phyloP scores from a whole-genome alignment of 2,329 filamentous ascomycete species.

The Grosmannia penicillata region DNA sequence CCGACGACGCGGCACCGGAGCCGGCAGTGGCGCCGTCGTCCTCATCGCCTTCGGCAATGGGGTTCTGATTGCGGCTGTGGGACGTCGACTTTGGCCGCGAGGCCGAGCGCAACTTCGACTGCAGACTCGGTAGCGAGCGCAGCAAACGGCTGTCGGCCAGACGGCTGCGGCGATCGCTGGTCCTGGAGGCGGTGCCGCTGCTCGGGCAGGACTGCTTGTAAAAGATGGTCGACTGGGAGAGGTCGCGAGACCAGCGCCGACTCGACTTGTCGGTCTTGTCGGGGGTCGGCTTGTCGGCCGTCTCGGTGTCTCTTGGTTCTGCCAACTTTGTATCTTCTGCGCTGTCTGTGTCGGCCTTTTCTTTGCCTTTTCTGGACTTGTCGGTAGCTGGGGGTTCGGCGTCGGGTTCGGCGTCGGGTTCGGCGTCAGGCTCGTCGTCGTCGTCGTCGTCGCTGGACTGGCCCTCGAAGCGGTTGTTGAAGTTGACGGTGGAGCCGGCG shows the following conservation, averaged over 20 bases:
- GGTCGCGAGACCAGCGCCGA: conserved; percentile 1
- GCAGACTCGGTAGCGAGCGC: conserved; percentile 48
- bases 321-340: too few relatives aligned
- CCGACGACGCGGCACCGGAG: too few relatives aligned
- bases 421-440: too few relatives aligned
- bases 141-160: conserved; percentile 52
- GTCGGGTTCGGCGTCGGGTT: conserved; percentile 1
- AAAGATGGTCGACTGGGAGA: conserved; percentile 27
- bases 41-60: conserved; percentile 19
- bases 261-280: conserved; percentile 1
- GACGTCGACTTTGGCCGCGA: too few relatives aligned
- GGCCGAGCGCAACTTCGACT: conserved; percentile 26
- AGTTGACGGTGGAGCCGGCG: conserved; percentile 69
- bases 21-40: conserved; percentile 13
- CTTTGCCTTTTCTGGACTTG: too few relatives aligned
- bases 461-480: conserved; percentile 65
- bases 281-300: neutral
- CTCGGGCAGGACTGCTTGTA: conserved; percentile 7
- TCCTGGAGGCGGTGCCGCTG: conserved; percentile 13
- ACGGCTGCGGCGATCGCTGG: conserved; percentile 33
- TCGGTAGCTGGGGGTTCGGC: too few relatives aligned
- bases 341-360: too few relatives aligned
- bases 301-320: neutral
- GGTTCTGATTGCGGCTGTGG: conserved; percentile 18
- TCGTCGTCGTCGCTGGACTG: conserved; percentile 69